Evolutionary conservation across 2,329 filamentous ascomycete genomes (phyloP), one percentile per base, ranked within the genome.

Genomic region (Exophiala aquamarina): DNA sequence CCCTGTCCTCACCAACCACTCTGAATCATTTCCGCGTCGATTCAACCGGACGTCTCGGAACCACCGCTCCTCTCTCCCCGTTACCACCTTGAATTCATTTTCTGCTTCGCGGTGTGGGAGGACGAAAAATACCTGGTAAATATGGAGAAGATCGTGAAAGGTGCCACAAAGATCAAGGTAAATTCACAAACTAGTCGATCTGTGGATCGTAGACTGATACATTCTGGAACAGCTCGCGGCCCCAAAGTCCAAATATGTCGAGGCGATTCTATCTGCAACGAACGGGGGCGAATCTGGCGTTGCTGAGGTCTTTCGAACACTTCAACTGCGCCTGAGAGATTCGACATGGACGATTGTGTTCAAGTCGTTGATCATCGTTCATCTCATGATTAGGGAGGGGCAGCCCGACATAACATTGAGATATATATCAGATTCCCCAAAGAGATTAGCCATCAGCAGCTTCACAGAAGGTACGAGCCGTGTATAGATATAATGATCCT

Each of bases 311-410:
- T 97, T 98, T 68, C 85, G 93, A 52, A 89, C 90, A 33, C 76
- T 98, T 44, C 90, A 94, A 65, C 83, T 89, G 66, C 83, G 93
- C 42, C 72, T 98, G 58, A 86, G 90, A 66, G 93, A 98, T 68
- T 92, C 92, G 59, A 95, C 93, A 76, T 98, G 93, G 93, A 98
- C 93, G n/a, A 90, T 97, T 48, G 92, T 95, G 56, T 95, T 96
- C 83, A 98, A 98, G 75, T 86, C 89, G 61, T 76, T 98, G 58
- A 95, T 97, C 61, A 93, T 95, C 39, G 83, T 95, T 37, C 93
- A 98, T 68, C 75, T 97, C 52, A 97, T 98, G 93, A 93, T 98
- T 65, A 83, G 93, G 59, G 93, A 98, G 72, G 93, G 93, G 44
- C 86, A 91, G 55, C 83, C 86, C 26, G 89, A 97, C 66, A 87